Conservation (phyloP, 305 asterid genomes). For the Stenogyne calaminthoides region DNA sequence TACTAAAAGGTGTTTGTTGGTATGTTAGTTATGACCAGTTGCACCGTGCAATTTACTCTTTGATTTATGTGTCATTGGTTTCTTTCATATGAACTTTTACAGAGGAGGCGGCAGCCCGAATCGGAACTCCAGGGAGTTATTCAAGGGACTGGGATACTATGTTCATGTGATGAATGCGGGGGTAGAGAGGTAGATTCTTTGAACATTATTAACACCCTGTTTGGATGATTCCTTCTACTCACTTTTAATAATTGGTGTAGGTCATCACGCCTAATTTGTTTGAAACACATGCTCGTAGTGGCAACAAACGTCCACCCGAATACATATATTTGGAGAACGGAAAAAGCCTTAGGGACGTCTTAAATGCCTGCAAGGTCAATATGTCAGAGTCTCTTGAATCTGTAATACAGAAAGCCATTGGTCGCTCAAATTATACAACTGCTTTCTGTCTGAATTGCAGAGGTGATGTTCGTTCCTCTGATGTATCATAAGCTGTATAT, state of each 20-base stretch:
- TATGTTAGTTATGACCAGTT: no score
- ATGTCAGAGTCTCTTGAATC: slow-evolving; percentile 54
- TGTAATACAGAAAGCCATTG: slow-evolving; percentile 57
- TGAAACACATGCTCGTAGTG: slow-evolving; percentile 80
- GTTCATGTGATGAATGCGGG: slow-evolving; percentile 70
- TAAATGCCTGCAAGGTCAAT: slow-evolving; percentile 69
- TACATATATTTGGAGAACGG: slow-evolving; percentile 82
- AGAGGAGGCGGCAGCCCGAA: slow-evolving; percentile 53
- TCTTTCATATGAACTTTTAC: slow-evolving; percentile 29
- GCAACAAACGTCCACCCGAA: slow-evolving; percentile 78
- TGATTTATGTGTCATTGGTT: slow-evolving; percentile 24
- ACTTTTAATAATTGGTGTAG: slow-evolving; percentile 44
- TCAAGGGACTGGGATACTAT: slow-evolving; percentile 69
- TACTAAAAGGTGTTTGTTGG: no score
- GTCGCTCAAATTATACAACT: slow-evolving; percentile 43
- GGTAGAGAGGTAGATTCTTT: slow-evolving; percentile 56
- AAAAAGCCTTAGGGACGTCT: slow-evolving; percentile 66
- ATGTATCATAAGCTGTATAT: slow-evolving; percentile 11
- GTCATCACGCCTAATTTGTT: slow-evolving; percentile 74
- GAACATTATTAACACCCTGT: background rate
- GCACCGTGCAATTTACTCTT: no score
- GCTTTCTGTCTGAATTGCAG: slow-evolving; percentile 62
- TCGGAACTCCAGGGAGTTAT: slow-evolving; percentile 67
- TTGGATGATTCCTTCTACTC: slow-evolving; percentile 21
- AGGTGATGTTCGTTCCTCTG: slow-evolving; percentile 48